These are phyloP conservation scores for Nymphaea colorata DNA, from an alignment of 164 flowering plant genomes.

Conservation along the genomic window DNA sequence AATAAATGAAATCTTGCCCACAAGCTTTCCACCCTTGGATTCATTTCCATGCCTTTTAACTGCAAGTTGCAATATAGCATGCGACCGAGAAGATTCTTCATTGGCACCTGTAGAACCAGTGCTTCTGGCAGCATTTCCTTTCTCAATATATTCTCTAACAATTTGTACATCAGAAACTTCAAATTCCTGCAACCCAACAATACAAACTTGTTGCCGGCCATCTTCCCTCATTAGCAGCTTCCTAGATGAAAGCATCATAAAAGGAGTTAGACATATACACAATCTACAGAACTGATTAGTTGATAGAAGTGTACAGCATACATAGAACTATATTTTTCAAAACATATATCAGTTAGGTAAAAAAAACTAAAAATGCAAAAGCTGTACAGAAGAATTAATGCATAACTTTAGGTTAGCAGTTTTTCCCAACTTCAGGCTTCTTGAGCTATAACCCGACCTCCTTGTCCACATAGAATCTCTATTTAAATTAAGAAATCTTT, in stretches of 20 bases:
- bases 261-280: not conserved
- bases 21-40: conserved; percentile 65
- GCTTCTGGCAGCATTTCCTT: conserved; percentile 81
- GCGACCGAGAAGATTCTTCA: conserved; percentile 96
- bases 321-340: too few relatives aligned
- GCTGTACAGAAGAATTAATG: too few relatives aligned
- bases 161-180: conserved; percentile 64
- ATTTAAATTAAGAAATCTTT: too few relatives aligned
- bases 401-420: too few relatives aligned
- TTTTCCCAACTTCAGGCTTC: too few relatives aligned
- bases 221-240: conserved; percentile 96
- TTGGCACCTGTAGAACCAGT: conserved; percentile 97
- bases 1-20: conserved; percentile 91
- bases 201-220: conserved; percentile 92
- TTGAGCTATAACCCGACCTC: too few relatives aligned
- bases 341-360: too few relatives aligned
- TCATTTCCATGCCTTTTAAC: conserved; percentile 62
- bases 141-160: conserved; percentile 72
- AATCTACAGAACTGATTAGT: not conserved
- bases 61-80: conserved; percentile 92
- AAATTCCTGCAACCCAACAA: conserved; percentile 86
- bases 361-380: too few relatives aligned
- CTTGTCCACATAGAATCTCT: too few relatives aligned
- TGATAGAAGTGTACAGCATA: too few relatives aligned
- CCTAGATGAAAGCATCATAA: conserved; percentile 22